Evolutionary conservation across 192 early-diverging fungal genomes (phyloP), one percentile per base, ranked within the genome.

Genomic region (Phlyctochytrium planicorne): DNA sequence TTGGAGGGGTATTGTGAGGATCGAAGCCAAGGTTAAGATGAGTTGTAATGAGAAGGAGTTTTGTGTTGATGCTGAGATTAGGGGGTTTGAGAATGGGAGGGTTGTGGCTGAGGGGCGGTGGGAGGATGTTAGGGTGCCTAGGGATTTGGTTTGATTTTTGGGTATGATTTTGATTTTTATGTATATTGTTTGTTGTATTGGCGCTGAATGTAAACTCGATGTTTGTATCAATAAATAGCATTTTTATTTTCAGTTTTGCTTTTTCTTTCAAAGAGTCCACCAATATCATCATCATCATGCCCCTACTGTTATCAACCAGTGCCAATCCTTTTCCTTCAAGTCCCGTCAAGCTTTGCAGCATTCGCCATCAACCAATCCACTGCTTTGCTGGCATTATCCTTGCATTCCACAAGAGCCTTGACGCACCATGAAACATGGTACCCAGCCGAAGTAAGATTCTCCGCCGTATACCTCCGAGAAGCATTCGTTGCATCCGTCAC

Each of bases 401-500:
- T 63, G 35, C 81, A 80, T 34, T 74, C 73, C 53, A 83, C 76
- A 52, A 92, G 32, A 29, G 86, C 91, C 62, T 89, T 86, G 30
- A 92, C 74, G 65, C 88, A 88, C 88, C 89, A 90, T 10, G 72
- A 80, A n/a, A 88, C 60, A 20, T 75, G 71, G 68, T 67, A 78
- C 6, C 77, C 77, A 36, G 70, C 31, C 0, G n/a, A 52, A 27
- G 20, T 65, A 60, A 77, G 57, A 30, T 30, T 20, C 12, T 47
- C 53, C 17, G 72, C 68, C 0, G 31, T 35, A 1, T 53, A 24
- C 27, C 68, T 36, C 24, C 82, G 82, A 53, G 75, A 76, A 31
- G 76, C 72, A 24, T 75, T 80, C 1, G 80, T 80, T 1, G 67
- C 70, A 40, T 89, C 89, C 50, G 84, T 78, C 20, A 88, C 85